phyloP scores from a whole-genome alignment of 2,329 filamentous ascomycete genomes.

The Fusarium sp. region DNA sequence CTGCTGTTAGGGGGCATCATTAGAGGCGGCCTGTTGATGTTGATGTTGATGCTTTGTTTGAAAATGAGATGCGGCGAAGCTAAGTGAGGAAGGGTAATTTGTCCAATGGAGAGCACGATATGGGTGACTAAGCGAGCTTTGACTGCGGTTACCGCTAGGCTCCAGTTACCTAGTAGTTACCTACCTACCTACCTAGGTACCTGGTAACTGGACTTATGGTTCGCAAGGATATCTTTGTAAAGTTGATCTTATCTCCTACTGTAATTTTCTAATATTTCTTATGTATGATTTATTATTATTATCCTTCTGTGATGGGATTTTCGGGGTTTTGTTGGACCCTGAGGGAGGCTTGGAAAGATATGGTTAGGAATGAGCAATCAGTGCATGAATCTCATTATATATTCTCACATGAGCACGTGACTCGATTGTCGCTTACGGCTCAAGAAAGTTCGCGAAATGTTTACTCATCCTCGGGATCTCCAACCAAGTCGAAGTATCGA shows the following conservation, averaged over 20 bases:
- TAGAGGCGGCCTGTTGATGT: constrained; percentile 61
- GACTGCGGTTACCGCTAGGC: neutral
- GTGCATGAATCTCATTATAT: neutral
- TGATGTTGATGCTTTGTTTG: constrained; percentile 47
- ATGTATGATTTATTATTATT: too few species aligned
- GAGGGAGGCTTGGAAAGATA: too few species aligned
- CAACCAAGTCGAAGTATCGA: neutral
- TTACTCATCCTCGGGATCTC: neutral
- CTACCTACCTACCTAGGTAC: too few species aligned
- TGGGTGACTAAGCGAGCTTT: constrained; percentile 33
- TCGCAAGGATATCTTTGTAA: neutral
- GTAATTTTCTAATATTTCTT: too few species aligned
- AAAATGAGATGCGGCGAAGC: constrained; percentile 35
- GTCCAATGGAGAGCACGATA: constrained; percentile 6
- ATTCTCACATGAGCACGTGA: neutral
- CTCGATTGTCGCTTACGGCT: neutral
- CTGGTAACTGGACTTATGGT: too few species aligned
- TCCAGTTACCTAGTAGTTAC: neutral
- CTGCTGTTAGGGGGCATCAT: constrained; percentile 61
- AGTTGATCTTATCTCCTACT: too few species aligned
- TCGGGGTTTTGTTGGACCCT: too few species aligned
- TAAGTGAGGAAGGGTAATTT: constrained; percentile 30
- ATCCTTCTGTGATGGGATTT: too few species aligned
- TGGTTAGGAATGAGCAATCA: too few species aligned
- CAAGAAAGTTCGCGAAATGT: neutral